Evolutionary conservation across 2,329 filamentous ascomycete genomes (phyloP), one percentile per base, ranked within the genome.

Genomic region (Fusarium sterilihyphosum): DNA sequence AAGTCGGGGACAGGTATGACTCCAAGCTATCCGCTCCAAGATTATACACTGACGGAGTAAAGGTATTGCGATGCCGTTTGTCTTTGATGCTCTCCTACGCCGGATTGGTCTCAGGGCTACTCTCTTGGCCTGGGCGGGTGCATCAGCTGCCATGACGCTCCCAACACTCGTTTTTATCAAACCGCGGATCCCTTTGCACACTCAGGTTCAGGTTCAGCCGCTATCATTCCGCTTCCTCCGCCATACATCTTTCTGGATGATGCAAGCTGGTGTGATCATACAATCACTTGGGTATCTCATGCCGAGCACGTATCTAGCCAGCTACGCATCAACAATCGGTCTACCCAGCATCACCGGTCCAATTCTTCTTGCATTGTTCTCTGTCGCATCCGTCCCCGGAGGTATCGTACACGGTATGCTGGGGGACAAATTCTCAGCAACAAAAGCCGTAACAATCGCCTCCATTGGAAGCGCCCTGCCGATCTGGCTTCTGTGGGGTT

Each of bases 241-340:
- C 22, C 87, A 89, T 70, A 79, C 80, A 9, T 87, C 86, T 1
- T 89, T 92, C 78, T 91, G 88, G 83, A 85, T 91, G 80, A 88
- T 90, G 80, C 84, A 84, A 70, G 77, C 87, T 17, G 88, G 88
- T 6, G 91, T 88, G 46, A 80, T 89, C 1, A 80, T 91, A 14
- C 89, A 91, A 77, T 88, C 87, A 64, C 84, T 86, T 9, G 90
- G 89, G 8, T 92, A 91, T 75, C 86, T 89, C 26, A 88, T 92
- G 72, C 90, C 90, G 11, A 87, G 88, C 60, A 90, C 88, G 0
- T 91, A 90, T 74, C 81, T 91, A 6, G 85, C 84, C 46, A 86
- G 85, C 4, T 91, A 90, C 66, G 88, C 88, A 5, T 81, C 80
- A 17, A 81, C 84, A 8, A 82, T 90, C 14, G 83, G 86, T 6